phyloP scores from a whole-genome alignment of 805 yeast genomes.

The Sugiyamaella americana region DNA sequence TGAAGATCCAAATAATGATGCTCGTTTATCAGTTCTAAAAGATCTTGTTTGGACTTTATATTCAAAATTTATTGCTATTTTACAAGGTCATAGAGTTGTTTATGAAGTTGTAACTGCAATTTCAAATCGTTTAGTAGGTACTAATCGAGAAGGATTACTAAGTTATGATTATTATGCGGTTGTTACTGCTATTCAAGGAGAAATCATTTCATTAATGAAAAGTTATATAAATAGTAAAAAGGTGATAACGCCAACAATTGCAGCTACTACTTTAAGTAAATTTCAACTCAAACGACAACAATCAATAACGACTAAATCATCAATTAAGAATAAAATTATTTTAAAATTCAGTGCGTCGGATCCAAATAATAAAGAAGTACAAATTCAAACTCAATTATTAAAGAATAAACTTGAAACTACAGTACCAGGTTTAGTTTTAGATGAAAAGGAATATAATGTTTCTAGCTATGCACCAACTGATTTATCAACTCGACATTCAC shows the following conservation, averaged over 20 bases:
- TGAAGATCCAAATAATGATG: slow-evolving; percentile 41
- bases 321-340: slow-evolving; percentile 7
- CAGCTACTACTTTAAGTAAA: background rate
- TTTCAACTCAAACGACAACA: background rate
- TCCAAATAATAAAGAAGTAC: slow-evolving; percentile 20
- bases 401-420: slow-evolving; percentile 48
- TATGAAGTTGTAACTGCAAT: slow-evolving; percentile 41
- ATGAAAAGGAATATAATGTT: background rate
- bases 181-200: slow-evolving; percentile 42
- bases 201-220: slow-evolving; percentile 35
- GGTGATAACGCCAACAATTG: background rate
- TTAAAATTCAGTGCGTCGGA: slow-evolving; percentile 31
- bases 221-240: slow-evolving; percentile 30
- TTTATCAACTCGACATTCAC: slow-evolving; percentile 51
- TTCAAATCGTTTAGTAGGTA: slow-evolving; percentile 12
- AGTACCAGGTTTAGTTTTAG: slow-evolving; percentile 59
- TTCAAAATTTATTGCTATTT: slow-evolving; percentile 50
- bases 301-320: background rate
- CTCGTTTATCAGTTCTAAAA: slow-evolving; percentile 50
- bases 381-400: slow-evolving; percentile 34
- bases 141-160: slow-evolving; percentile 16
- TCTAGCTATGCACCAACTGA: slow-evolving; percentile 52
- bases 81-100: slow-evolving; percentile 66
- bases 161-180: slow-evolving; percentile 37
- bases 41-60: slow-evolving; percentile 71